Evolutionary conservation across 73 alveolate genomes (phyloP), one percentile per base, ranked within the genome.

Genomic region (Paramecium bursaria): DNA sequence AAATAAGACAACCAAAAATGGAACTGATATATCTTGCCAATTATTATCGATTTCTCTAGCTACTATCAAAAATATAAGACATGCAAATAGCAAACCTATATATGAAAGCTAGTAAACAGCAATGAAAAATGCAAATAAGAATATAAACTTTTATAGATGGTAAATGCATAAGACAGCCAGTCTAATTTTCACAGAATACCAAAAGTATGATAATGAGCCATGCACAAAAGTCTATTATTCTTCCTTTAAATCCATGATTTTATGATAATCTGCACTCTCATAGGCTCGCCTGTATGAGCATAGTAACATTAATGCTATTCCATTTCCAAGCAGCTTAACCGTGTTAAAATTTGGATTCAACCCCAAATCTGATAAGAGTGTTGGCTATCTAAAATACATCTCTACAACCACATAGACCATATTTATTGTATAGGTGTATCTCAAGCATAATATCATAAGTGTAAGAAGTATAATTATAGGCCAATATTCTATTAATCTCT

Each of bases 261-360:
- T 5, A 23, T 26, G 9, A 13, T 23, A 23, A 4, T 11, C 5
- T 13, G 52, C 35, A 0, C 57, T 46, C 14, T 23, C 19, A 35
- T 61, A 61, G 6, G 80, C 80, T 15, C 80, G 31, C 21, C 31
- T 19, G 42, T 61, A 61, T 31, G 80, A 39, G 42, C 80, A 61
- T 31, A 61, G 26, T 11, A 35, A 39, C 13, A 61, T 17, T 61
- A 61, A 61, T 5, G 80, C 80, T 29, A 61, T 35, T 35, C 80
- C 80, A 35, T 39, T 61, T 10, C 80, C 80, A 7, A 19, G 42
- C 21, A 61, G 31, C 42, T 61, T 61, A 0, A 61, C 42, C 3
- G 80, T 61, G 21, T 61, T 61, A 35, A 61, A 61, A 14, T 26
- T 54, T 35, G 80, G 80, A 61, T 61, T 46, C 21, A 61, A 61